A percentile compares a stretch with the other conserved stretches of the same genome.
Evolutionary conservation across 768 basidiomycete species (phyloP).

Genomic region (Obba rivulosa): DNA sequence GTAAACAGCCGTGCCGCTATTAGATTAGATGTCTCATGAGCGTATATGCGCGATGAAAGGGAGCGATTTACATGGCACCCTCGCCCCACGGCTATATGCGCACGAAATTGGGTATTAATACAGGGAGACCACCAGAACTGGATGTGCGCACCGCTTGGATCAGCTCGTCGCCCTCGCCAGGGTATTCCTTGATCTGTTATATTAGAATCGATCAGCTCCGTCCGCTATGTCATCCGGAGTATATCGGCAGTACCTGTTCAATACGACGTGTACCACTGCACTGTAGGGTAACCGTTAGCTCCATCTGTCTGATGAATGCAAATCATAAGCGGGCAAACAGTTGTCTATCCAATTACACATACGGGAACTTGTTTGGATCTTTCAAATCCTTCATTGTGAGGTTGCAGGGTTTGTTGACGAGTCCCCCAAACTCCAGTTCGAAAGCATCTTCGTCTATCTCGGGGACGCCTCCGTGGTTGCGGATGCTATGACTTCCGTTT

Average conservation of each 20-base stretch:
- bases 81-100: constrained; percentile 37
- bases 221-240: no score
- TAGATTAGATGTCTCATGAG: not conserved
- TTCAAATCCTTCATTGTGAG: constrained; percentile 43
- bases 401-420: constrained; percentile 41
- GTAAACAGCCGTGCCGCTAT: constrained; percentile 46
- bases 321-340: not conserved
- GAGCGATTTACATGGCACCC: constrained; percentile 40
- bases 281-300: constrained; percentile 49
- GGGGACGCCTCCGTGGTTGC: constrained; percentile 51
- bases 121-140: not conserved
- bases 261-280: constrained; percentile 50
- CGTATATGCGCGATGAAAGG: not conserved
- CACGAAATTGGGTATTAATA: not conserved
- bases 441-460: constrained; percentile 41
- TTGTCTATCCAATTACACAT: constrained; percentile 8
- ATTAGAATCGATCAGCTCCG: no score
- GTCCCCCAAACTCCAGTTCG: constrained; percentile 46
- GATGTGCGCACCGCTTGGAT: constrained; percentile 17
- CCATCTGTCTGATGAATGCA: constrained; percentile 30
- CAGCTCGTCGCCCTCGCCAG: constrained; percentile 50
- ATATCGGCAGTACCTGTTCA: constrained; percentile 22
- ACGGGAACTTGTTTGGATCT: constrained; percentile 44
- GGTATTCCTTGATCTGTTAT: constrained; percentile 39
- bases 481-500: constrained; percentile 30